Evolutionary conservation across 371 early-diverging fungal species (phyloP), one percentile per base, ranked within the genome.

Genomic region (Lichtheimia ramosa): DNA sequence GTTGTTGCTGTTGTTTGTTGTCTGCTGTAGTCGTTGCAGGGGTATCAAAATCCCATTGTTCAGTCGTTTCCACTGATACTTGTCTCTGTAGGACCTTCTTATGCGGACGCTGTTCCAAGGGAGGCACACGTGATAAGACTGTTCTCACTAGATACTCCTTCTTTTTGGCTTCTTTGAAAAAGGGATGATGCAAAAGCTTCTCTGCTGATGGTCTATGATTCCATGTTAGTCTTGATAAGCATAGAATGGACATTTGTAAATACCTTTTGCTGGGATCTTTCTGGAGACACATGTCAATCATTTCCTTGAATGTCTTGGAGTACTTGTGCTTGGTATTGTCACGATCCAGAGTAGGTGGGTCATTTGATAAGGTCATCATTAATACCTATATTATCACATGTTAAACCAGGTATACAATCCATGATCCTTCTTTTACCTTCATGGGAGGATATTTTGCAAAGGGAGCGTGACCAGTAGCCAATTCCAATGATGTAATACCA

Each of bases 381-480:
- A 95, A 68, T 2, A 94, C 92, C 90, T 91, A 43, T 39, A 51
- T 13, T 27, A 34, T 34, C 34, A 34, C 64, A 91, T 61, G 87
- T 87, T 86, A 24, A 8, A 10, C 2, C 5, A n/a, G n/a, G n/a
- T n/a, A n/a, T n/a, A n/a, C n/a, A 34, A 34, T 1, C 34, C 34
- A 12, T 58, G 20, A 25, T 25, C 25, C 25, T 46, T n/a, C 6
- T 16, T 50, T 48, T 70, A 73, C 92, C 77, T 93, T 94, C 61
- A 94, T 76, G 0, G 95, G 95, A 8, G 95, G 92, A 59, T 81
- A 92, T 67, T 92, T 93, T 5, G 95, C 92, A 69, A 92, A 94
- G 6, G 96, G 96, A 24, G 96, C 95, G 58, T 90, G 89, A 27
- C 95, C 95, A 13, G 86, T 89, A 8, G 95, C 93, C 34, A 96